Conservation (phyloP, 495 filamentous ascomycete species). For the Penicillium goetzii region DNA sequence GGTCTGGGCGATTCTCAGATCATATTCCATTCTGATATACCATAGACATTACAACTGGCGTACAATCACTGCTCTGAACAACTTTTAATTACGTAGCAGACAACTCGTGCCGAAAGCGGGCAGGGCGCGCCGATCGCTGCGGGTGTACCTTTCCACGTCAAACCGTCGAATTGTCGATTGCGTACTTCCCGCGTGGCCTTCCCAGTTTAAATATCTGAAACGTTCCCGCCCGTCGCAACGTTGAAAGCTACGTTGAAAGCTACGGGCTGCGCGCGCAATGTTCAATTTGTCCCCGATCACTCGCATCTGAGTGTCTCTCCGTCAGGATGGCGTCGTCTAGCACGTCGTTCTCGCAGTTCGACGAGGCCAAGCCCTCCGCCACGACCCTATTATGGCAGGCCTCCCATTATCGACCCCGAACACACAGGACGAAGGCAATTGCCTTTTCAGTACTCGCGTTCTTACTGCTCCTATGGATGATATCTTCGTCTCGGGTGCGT, state of each 20-base stretch:
- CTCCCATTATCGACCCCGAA: slow-evolving; percentile 38
- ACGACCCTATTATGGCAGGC: slow-evolving; percentile 34
- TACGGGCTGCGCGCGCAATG: slow-evolving; percentile 17
- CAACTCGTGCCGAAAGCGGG: slow-evolving; percentile 24
- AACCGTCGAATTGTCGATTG: slow-evolving; percentile 18
- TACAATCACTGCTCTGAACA: background rate
- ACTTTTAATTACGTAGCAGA: background rate
- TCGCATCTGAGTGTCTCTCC: slow-evolving; percentile 9
- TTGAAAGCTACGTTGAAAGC: background rate
- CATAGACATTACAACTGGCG: background rate
- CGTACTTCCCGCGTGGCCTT: slow-evolving; percentile 32
- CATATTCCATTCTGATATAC: background rate
- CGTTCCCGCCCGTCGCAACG: background rate
- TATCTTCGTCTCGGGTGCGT: slow-evolving; percentile 33
- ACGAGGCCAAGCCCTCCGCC: slow-evolving; percentile 34
- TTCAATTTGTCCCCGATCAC: slow-evolving; percentile 1
- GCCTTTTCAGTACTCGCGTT: slow-evolving; percentile 29
- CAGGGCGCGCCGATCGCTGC: slow-evolving; percentile 17
- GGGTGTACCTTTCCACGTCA: slow-evolving; percentile 21
- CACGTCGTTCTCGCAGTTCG: slow-evolving; percentile 32
- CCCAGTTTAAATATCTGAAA: slow-evolving; percentile 14
- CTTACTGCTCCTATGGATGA: slow-evolving; percentile 31
- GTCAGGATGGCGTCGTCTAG: slow-evolving; percentile 39
- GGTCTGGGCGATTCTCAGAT: background rate
- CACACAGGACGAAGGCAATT: slow-evolving; percentile 34